Conservation (phyloP, 2,329 filamentous ascomycete genomes). For the Celoporthe dispersa region DNA sequence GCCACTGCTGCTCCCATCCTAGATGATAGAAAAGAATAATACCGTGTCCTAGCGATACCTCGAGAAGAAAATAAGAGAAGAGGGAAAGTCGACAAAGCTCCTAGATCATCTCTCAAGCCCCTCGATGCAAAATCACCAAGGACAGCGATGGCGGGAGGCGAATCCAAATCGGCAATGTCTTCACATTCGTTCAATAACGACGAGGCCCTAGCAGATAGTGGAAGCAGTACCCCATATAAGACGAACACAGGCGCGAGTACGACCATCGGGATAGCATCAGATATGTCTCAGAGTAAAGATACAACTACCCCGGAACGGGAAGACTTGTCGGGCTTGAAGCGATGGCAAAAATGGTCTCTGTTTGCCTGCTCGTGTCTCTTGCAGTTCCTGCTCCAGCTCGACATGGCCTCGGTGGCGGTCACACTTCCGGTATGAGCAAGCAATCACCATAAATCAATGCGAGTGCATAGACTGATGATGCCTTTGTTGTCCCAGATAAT, state of each 20-base stretch:
- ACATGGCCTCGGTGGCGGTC: constrained; percentile 33
- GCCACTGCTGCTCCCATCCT: not conserved
- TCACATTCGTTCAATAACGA: not conserved
- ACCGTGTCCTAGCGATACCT: not conserved
- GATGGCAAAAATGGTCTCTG: constrained; percentile 27
- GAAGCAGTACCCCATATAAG: not conserved
- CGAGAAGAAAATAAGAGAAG: no score
- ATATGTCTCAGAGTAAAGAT: not conserved
- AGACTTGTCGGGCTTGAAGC: constrained; percentile 14
- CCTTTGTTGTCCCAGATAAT: constrained; percentile 27
- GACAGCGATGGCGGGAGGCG: not conserved
- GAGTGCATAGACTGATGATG: constrained; percentile 1
- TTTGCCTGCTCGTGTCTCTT: constrained; percentile 33
- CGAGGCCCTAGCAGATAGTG: not conserved
- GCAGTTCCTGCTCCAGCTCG: constrained; percentile 33
- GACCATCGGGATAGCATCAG: not conserved
- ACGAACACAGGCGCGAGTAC: not conserved
- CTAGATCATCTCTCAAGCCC: not conserved
- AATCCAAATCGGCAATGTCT: not conserved
- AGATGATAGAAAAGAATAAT: not conserved
- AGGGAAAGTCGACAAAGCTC: not conserved
- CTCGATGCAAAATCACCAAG: not conserved
- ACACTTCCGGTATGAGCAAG: constrained; percentile 30
- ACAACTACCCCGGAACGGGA: not conserved
- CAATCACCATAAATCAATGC: no score